Evolutionary conservation across 306 rosid genomes (phyloP), one percentile per base, ranked within the genome.

Genomic region (Bauhinia variegata): DNA sequence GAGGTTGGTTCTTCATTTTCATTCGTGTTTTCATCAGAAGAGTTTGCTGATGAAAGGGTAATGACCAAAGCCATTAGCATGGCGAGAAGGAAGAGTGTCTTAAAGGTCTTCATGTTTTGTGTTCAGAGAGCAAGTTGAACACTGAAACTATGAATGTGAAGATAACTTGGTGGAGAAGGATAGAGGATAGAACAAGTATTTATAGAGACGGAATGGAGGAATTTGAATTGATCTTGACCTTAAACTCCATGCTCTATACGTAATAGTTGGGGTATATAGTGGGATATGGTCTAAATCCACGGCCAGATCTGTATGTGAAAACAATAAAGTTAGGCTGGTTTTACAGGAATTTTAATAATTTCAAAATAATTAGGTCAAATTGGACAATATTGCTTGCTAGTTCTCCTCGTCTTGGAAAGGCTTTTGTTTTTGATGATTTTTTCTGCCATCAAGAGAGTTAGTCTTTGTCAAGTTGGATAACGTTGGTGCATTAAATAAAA

Each of bases 221-320:
- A 1, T 19, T 42, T 67, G 9, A 37, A 18, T 39, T n/a, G n/a
- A n/a, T 70, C 72, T 50, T 48, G 68, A 37, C 37, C 23, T 60
- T 6, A 14, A 49, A 32, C 37, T 3, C 30, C 19, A 18, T 37
- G 5, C 9, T 36, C 3, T 34, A 34, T 34, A 7, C 5, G 38
- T 34, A 34, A 34, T 34, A 34, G 67, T 6, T n/a, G 1, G 18
- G 50, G 28, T 23, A 23, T 23, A 23, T 51, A 66, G 78, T 75
- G 82, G 76, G 50, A 30, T n/a, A n/a, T 73, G 82, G 78, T 78
- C 91, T 41, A 62, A 75, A 65, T 66, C 79, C 39, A 68, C 46
- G 71, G 83, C 34, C 62, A 59, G 47, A 38, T 49, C 33, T 1
- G 46, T 2, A 23, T 31, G 5, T 47, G 17, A 37, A 37, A 54